Conservation (phyloP, 805 yeast species). For the Ogataea neopini region DNA sequence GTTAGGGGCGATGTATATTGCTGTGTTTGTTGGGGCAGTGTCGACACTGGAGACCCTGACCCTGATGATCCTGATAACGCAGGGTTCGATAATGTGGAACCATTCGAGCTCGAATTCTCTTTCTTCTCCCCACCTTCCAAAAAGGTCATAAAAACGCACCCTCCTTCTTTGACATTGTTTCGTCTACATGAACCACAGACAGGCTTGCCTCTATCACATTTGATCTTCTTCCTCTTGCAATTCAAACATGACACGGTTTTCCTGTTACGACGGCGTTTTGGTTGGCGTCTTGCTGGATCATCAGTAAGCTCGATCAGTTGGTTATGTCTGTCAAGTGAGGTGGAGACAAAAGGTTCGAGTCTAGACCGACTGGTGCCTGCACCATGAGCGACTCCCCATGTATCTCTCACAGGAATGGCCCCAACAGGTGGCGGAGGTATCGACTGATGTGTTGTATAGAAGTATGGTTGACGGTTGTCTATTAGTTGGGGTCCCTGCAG, state of each 20-base stretch:
- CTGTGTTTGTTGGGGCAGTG: too few relatives aligned
- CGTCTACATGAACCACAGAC: slow-evolving; percentile 35
- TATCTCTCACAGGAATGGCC: too few relatives aligned
- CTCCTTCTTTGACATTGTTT: slow-evolving; percentile 22
- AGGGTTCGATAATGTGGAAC: too few relatives aligned
- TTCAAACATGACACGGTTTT: slow-evolving; percentile 42
- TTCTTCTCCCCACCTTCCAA: neutral
- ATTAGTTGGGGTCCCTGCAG: too few relatives aligned
- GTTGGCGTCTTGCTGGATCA: slow-evolving; percentile 14
- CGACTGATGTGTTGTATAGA: too few relatives aligned
- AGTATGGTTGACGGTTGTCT: too few relatives aligned
- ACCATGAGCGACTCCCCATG: too few relatives aligned
- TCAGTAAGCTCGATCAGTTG: slow-evolving; percentile 20
- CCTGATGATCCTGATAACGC: neutral
- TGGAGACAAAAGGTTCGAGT: slow-evolving; percentile 16
- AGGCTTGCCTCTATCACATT: slow-evolving; percentile 40
- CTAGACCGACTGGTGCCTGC: neutral
- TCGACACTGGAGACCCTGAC: too few relatives aligned
- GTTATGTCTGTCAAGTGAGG: slow-evolving; percentile 19
- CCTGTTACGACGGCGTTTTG: slow-evolving; percentile 44
- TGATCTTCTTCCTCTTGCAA: slow-evolving; percentile 52
- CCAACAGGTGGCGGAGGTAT: too few relatives aligned
- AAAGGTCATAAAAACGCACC: slow-evolving; percentile 27
- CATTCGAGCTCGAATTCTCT: too few relatives aligned
- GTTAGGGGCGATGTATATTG: too few relatives aligned